Conservation (phyloP, 148 eudicot species). For the Amaranthus cruentus region DNA sequence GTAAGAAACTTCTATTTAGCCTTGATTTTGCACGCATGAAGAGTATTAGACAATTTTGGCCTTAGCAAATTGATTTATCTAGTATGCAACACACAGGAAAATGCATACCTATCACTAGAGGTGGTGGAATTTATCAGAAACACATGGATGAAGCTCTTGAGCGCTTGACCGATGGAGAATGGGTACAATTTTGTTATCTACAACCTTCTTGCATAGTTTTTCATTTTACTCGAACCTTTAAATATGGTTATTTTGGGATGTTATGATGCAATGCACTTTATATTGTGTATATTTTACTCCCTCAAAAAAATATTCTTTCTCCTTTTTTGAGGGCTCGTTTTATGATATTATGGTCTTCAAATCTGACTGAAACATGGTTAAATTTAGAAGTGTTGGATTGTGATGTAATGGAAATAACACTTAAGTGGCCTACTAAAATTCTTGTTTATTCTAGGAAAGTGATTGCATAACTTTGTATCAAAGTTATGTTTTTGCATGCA, state of each 20-base stretch:
- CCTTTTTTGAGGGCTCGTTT: too few species aligned
- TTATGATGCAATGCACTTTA: background rate
- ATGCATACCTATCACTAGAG: constrained; percentile 95
- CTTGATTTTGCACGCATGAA: constrained; percentile 10
- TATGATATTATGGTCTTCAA: too few species aligned
- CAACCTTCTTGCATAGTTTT: constrained; percentile 1
- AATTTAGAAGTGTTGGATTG: background rate
- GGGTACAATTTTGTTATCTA: constrained; percentile 47
- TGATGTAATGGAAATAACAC: background rate
- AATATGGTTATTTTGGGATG: background rate
- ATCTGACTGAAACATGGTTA: background rate
- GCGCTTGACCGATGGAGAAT: constrained; percentile 70
- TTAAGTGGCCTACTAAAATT: background rate
- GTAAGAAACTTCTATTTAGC: constrained; percentile 20
- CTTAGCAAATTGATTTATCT: constrained; percentile 8
- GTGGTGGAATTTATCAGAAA: constrained; percentile 90
- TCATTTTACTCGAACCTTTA: background rate
- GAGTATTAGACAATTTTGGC: background rate
- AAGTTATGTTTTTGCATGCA: background rate
- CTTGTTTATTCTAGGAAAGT: background rate
- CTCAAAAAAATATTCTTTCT: background rate
- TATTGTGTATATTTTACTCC: background rate
- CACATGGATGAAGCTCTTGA: constrained; percentile 97
- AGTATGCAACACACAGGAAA: constrained; percentile 59
- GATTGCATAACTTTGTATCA: background rate